phyloP scores from a whole-genome alignment of 352 stramenopile species.

The Phytophthora citrophthora region DNA sequence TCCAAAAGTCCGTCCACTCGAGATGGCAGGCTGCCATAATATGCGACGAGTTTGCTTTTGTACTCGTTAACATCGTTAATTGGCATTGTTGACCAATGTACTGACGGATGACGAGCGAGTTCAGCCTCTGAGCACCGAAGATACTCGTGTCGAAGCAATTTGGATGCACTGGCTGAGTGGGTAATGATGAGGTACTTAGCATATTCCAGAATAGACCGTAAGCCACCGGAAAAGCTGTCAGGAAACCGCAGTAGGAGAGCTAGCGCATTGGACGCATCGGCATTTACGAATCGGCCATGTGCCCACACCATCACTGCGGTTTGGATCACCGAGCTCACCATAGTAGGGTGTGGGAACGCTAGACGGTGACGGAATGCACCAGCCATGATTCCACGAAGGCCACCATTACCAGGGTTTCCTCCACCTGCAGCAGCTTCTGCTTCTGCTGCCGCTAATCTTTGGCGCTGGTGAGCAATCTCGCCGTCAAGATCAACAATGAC shows the following conservation, averaged over 20 bases:
- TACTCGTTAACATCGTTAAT: conserved; percentile 47
- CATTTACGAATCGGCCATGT: conserved; percentile 49
- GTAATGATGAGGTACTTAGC: conserved; percentile 60
- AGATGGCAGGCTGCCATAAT: conserved; percentile 39
- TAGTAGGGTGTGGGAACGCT: conserved; percentile 18
- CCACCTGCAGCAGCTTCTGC: conserved; percentile 9
- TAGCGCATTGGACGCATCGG: conserved; percentile 37
- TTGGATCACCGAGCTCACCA: conserved; percentile 53
- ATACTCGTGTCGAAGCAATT: conserved; percentile 65
- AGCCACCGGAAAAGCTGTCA: conserved; percentile 36
- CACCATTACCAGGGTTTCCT: conserved; percentile 8
- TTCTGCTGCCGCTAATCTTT: conserved; percentile 13
- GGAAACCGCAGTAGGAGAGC: conserved; percentile 42
- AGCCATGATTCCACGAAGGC: conserved; percentile 2
- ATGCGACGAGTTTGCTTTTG: conserved; percentile 44
- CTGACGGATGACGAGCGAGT: conserved; percentile 9
- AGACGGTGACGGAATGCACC: conserved; percentile 29
- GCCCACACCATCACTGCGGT: conserved; percentile 47
- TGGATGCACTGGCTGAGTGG: conserved; percentile 40
- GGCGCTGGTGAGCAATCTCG: conserved; percentile 19
- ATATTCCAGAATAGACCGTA: conserved; percentile 76
- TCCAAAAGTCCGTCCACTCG: conserved; percentile 21
- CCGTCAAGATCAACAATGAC: conserved; percentile 26
- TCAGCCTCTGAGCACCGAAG: conserved; percentile 31
- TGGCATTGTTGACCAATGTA: conserved; percentile 17